Conservation (phyloP, 2,329 filamentous ascomycete species). For the Ustulina deusta region DNA sequence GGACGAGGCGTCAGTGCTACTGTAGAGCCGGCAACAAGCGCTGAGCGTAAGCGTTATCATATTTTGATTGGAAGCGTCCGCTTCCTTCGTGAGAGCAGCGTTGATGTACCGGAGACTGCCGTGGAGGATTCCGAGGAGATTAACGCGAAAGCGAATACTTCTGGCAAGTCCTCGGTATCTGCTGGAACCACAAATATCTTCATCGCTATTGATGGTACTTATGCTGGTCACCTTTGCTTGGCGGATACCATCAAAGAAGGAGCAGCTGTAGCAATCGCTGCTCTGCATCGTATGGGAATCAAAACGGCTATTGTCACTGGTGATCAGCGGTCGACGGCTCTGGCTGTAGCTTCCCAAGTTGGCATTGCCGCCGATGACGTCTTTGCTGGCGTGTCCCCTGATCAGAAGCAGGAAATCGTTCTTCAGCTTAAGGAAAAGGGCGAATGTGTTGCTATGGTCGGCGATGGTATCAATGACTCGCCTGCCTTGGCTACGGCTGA, state of each 20-base stretch:
- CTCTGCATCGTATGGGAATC: constrained; percentile 86
- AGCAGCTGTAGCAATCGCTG: constrained; percentile 82
- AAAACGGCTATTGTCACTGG: constrained; percentile 93
- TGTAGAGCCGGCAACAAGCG: constrained; percentile 79
- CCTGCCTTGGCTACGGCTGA: constrained; percentile 93
- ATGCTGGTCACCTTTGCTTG: constrained; percentile 84
- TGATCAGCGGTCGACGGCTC: constrained; percentile 85
- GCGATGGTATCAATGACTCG: constrained; percentile 98
- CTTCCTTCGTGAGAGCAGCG: constrained; percentile 78
- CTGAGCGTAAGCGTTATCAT: constrained; percentile 77
- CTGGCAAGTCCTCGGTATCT: constrained; percentile 43
- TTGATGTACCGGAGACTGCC: constrained; percentile 73
- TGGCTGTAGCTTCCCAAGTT: constrained; percentile 84
- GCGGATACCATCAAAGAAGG: constrained; percentile 92
- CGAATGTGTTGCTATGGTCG: constrained; percentile 92
- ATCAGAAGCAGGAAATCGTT: constrained; percentile 90
- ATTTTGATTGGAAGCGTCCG: constrained; percentile 86
- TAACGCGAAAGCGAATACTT: constrained; percentile 60
- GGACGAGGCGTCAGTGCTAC: constrained; percentile 86
- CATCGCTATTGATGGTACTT: constrained; percentile 84
- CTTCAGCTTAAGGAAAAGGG: constrained; percentile 79
- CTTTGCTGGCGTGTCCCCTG: constrained; percentile 87
- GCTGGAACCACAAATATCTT: constrained; percentile 92
- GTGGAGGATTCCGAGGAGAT: constrained; percentile 72
- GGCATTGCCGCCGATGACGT: constrained; percentile 83